phyloP scores from a whole-genome alignment of 2,329 filamentous ascomycete species.

The Ceratocystis variospora region DNA sequence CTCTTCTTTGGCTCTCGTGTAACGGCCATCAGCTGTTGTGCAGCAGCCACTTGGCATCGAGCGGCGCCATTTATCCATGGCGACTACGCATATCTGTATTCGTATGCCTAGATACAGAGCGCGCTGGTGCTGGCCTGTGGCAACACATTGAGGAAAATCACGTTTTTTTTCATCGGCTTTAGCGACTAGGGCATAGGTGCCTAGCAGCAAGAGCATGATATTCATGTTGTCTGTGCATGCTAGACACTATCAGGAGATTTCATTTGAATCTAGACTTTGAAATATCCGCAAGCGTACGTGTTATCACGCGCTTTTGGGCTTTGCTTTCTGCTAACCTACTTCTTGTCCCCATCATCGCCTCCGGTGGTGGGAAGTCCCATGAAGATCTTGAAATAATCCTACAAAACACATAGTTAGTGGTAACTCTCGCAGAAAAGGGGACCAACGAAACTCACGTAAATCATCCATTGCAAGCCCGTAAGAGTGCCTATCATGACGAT shows the following conservation, averaged over 20 bases:
- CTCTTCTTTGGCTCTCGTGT: not conserved
- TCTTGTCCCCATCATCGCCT: slow-evolving; percentile 42
- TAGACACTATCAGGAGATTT: too few relatives aligned
- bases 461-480: slow-evolving; percentile 87
- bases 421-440: not conserved
- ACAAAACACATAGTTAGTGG: slow-evolving; percentile 20
- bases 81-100: too few relatives aligned
- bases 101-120: too few relatives aligned
- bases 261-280: too few relatives aligned
- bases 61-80: not conserved
- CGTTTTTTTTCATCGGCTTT: too few relatives aligned
- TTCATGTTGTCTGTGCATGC: too few relatives aligned
- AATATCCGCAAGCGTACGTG: not conserved
- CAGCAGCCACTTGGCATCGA: not conserved
- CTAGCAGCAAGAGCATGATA: too few relatives aligned
- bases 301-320: not conserved
- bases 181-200: too few relatives aligned
- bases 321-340: slow-evolving; percentile 3
- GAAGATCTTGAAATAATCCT: slow-evolving; percentile 81
- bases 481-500: slow-evolving; percentile 82
- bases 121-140: too few relatives aligned
- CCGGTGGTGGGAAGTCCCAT: slow-evolving; percentile 79
- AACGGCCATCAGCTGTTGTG: not conserved
- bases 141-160: too few relatives aligned
- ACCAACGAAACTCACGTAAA: slow-evolving; percentile 48